Conservation (phyloP, 495 filamentous ascomycete species). For the Trichoderma reesei region DNA sequence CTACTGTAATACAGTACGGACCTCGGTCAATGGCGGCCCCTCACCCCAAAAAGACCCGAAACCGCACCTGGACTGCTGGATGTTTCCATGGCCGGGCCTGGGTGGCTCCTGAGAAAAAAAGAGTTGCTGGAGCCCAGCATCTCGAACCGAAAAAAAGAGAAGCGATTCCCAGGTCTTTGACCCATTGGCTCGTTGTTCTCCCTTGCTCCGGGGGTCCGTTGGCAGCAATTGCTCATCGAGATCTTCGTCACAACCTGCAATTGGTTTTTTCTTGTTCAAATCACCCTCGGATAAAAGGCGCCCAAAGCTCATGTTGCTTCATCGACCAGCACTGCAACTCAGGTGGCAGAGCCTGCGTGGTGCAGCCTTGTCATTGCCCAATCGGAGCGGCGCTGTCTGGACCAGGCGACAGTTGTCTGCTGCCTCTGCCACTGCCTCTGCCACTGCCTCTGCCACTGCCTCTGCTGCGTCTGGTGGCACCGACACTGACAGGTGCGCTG, state of each 20-base stretch:
- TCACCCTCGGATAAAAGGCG: background rate
- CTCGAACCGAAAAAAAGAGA: too few species aligned
- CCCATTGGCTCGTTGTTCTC: background rate
- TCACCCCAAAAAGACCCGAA: background rate
- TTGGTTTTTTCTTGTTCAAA: background rate
- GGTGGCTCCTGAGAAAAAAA: too few species aligned
- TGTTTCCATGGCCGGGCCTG: background rate
- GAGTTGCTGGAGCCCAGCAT: too few species aligned
- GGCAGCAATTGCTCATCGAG: background rate
- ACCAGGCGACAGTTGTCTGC: background rate
- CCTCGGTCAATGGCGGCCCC: background rate
- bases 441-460: too few species aligned
- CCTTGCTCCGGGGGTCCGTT: background rate
- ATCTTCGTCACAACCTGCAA: too few species aligned
- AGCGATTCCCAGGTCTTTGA: background rate
- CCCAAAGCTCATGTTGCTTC: background rate
- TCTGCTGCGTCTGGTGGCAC: too few species aligned
- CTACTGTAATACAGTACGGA: background rate
- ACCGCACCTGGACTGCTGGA: background rate
- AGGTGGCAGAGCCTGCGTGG: constrained; percentile 3
- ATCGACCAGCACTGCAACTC: background rate
- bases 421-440: background rate
- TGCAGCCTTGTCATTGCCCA: background rate
- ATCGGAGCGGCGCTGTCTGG: background rate
- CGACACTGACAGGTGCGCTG: background rate